These are phyloP conservation scores for Rhodosorus marinus DNA, from an alignment of 23 red algal species.

Conservation along the genomic window DNA sequence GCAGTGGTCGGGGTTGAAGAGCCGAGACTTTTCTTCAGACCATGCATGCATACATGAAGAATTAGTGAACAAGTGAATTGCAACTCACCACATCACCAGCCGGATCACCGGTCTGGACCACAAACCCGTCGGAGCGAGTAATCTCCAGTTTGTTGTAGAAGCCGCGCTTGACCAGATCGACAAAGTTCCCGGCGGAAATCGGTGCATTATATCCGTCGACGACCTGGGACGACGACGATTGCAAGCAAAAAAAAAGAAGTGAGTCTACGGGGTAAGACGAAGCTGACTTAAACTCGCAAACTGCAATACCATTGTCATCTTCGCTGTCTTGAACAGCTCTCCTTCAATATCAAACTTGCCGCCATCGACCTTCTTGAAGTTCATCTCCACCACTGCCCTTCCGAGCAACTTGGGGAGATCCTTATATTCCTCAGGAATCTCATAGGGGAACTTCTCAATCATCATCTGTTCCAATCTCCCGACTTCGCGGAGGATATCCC, in stretches of 20 bases:
- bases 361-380: slow-evolving; percentile 43
- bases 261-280: no score
- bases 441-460: slow-evolving; percentile 69
- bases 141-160: slow-evolving; percentile 62
- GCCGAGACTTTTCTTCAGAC: background rate
- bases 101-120: slow-evolving; percentile 76
- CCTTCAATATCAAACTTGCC: slow-evolving; percentile 85
- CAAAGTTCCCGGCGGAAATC: slow-evolving; percentile 76
- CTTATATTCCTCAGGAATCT: slow-evolving; percentile 59
- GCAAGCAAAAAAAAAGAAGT: no score
- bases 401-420: slow-evolving; percentile 47
- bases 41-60: background rate
- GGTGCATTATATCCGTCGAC: slow-evolving; percentile 84
- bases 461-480: slow-evolving; percentile 46
- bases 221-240: no score
- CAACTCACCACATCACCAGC: no score
- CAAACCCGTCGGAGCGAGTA: slow-evolving; percentile 83
- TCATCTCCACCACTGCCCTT: slow-evolving; percentile 71
- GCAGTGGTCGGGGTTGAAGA: no score
- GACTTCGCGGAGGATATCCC: slow-evolving; percentile 39
- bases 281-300: no score
- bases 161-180: slow-evolving; percentile 68
- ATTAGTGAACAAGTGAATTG: background rate
- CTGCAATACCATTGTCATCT: slow-evolving; percentile 72
- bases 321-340: slow-evolving; percentile 49